Base-by-base conservation (phyloP, 257 asterid genomes). In the Jacaranda mimosifolia region DNA sequence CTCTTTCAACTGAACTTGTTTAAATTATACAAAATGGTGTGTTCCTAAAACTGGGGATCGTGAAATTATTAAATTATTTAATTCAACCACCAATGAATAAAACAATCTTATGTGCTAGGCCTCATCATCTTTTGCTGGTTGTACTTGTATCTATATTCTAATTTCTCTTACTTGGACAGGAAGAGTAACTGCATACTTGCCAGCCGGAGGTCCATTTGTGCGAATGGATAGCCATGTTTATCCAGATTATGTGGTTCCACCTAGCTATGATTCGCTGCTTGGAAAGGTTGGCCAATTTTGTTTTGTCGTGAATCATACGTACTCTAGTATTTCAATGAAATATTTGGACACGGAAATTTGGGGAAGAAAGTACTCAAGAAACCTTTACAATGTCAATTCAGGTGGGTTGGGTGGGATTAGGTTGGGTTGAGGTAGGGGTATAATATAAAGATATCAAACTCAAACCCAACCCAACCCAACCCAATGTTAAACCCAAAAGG, bases 221-320 rank as follows among this genome's bases (percentile, higher is more conserved):
- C 88, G 99, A 75, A 96, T 96, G 99, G 99, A 96, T 83, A 96
- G 98, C 92, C 99, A 96, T 80, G 95, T 96, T 70, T 96, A 96
- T 83, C 94, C 97, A 32, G 98, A 88, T 84, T 96, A 96, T 75
- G 98, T 93, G 87, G 99, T 96, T 78, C 99, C 99, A 72, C 99
- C 99, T 43, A 96, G 97, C 88, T 96, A 96, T 57, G 99, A 96
- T 86, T 96, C 99, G 75, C 89, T 96, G 77, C 95, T 96, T 56
- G 99, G 98, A 86, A 96, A 93, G 98, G 98, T 95, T 68, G 17
- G 85, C 62, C 64, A 39, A 19, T 67, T 70, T 63, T 65, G 14
- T 45, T 80, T 58, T 18, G 36, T 38, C 51, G 10, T 72, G 64
- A 18, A 52, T 63, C 76, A 42, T 18, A 43, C 40, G 39, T 26